Conservation (phyloP, 768 basidiomycete species). For the Phlebiopsis gigantea region DNA sequence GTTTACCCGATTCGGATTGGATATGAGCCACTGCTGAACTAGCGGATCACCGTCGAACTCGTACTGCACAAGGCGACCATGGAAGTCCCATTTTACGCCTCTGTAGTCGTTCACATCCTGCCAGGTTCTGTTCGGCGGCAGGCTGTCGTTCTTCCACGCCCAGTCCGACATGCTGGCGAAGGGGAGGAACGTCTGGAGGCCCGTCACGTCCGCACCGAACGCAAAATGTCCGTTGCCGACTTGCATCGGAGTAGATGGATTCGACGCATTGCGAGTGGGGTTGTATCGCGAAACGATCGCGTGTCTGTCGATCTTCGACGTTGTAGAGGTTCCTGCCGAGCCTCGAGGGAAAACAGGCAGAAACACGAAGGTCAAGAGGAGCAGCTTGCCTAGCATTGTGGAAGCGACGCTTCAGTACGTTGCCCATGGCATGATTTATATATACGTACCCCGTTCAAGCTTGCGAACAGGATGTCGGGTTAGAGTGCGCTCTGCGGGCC, state of each 20-base stretch:
- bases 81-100: slow-evolving; percentile 46
- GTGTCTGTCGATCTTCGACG: slow-evolving; percentile 35
- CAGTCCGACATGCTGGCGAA: slow-evolving; percentile 53
- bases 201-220: slow-evolving; percentile 53
- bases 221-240: slow-evolving; percentile 60
- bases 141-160: slow-evolving; percentile 58
- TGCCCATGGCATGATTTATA: neutral
- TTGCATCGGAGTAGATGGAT: slow-evolving; percentile 46
- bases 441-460: neutral
- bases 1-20: slow-evolving; percentile 55
- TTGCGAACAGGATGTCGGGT: neutral
- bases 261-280: slow-evolving; percentile 44
- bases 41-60: slow-evolving; percentile 42
- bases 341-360: neutral
- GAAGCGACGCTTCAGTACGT: neutral
- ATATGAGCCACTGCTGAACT: slow-evolving; percentile 50
- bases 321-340: neutral
- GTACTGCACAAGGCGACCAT: slow-evolving; percentile 45
- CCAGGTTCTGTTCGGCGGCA: slow-evolving; percentile 38
- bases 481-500: neutral
- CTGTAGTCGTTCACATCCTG: slow-evolving; percentile 41
- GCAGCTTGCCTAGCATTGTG: neutral
- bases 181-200: slow-evolving; percentile 52
- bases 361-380: neutral
- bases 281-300: slow-evolving; percentile 44